Evolutionary conservation across 805 yeast species (phyloP), one percentile per base, ranked within the genome.

Genomic region (Pichia scutulata): DNA sequence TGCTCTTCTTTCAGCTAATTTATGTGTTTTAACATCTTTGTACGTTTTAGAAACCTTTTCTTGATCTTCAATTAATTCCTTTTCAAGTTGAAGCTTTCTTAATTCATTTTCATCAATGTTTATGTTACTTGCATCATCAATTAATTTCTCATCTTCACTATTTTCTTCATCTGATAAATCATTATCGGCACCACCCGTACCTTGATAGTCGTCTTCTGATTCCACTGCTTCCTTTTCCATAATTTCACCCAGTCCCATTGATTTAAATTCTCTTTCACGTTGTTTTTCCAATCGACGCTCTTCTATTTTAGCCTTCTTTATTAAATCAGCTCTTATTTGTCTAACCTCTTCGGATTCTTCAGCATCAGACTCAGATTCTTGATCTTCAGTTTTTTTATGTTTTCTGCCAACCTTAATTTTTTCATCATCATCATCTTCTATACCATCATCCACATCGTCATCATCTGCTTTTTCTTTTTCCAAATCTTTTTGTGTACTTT

Each of bases 131-230:
- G 75, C 72, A 70, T 86, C 89, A 65, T 86, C 92, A 51, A 86
- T 75, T 88, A 86, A 81, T 54, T 69, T 74, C 65, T 86, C 93
- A 60, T 85, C 86, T 54, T 86, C 95, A 24, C 87, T 79, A 62
- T 86, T 80, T 47, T 81, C 84, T 41, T 70, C 78, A 53, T 76
- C 83, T 18, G 79, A 74, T 1, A 61, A 49, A 53, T 78, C 83
- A 3, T 82, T 85, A 57, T 84, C 90, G 7, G 61, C 70, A 52
- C 95, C 95, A 55, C 92, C 93, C 45, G 84, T 59, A 4, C 93
- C 95, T 46, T 77, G 77, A 86, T 89, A 87, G 69, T 87, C 95
- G 71, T 87, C 95, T 53, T 87, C 95, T 37, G 93, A 85, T 69
- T 87, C 95, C 57, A 79, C 89, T 42, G 95, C 95, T 70, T 86